phyloP scores from a whole-genome alignment of 2,329 filamentous ascomycete genomes.

The Coniochaeta sp. region DNA sequence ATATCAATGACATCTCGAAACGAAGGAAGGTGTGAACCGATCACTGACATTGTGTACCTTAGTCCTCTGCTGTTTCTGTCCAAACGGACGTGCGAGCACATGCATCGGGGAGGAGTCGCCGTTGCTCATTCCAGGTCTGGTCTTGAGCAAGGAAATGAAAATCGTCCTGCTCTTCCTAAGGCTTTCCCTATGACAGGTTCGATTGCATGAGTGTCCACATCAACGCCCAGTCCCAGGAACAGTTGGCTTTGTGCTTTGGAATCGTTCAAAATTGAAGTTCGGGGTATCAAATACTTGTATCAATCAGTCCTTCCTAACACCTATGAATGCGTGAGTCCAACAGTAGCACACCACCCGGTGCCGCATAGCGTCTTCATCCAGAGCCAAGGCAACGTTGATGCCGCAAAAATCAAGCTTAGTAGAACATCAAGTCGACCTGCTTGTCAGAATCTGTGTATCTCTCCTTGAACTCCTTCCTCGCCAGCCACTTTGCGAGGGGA shows the following conservation, averaged over 20 bases:
- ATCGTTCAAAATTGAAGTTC: not conserved
- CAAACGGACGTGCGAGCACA: too few species aligned
- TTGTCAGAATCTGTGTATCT: conserved; percentile 55
- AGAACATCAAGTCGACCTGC: conserved; percentile 57
- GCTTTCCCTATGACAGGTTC: too few species aligned
- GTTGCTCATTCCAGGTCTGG: not conserved
- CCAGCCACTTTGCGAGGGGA: conserved; percentile 68
- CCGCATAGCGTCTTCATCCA: too few species aligned
- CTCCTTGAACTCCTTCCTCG: conserved; percentile 61
- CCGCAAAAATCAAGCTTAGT: conserved; percentile 25
- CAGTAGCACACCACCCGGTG: not conserved
- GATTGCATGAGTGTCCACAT: too few species aligned
- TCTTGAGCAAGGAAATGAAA: not conserved
- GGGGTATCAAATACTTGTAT: conserved; percentile 1
- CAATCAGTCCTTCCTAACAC: not conserved
- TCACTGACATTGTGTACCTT: too few species aligned
- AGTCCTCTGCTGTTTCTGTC: too few species aligned
- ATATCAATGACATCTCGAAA: too few species aligned
- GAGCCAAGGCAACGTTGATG: too few species aligned
- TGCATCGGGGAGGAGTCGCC: not conserved
- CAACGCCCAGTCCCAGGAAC: too few species aligned
- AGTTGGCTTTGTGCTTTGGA: too few species aligned
- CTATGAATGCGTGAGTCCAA: not conserved
- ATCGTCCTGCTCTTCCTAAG: too few species aligned
- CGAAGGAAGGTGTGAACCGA: too few species aligned